Conservation (phyloP, 2,329 filamentous ascomycete species). For the Hymenoscyphus occultus region DNA sequence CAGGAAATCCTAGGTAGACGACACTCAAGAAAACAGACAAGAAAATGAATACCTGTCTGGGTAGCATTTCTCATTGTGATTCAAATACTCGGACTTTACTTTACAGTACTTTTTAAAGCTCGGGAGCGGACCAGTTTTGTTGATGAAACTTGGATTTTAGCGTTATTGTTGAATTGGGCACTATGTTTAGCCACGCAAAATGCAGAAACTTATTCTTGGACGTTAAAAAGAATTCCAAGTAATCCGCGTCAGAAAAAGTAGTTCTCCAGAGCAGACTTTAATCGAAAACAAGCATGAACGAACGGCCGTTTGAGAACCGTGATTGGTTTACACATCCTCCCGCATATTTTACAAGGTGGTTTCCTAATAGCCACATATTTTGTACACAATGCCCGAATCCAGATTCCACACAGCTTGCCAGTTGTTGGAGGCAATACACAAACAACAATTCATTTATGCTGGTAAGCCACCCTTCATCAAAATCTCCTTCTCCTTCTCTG, state of each 20-base stretch:
- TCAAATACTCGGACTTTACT: too few species aligned
- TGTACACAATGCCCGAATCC: slow-evolving; percentile 25
- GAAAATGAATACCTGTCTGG: neutral
- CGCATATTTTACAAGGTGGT: neutral
- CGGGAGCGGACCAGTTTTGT: neutral
- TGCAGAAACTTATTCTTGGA: too few species aligned
- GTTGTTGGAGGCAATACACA: neutral
- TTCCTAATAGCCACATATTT: neutral
- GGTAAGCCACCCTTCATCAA: slow-evolving; percentile 36
- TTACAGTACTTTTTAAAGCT: neutral
- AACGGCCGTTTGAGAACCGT: neutral
- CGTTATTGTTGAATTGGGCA: too few species aligned
- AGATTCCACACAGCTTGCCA: slow-evolving; percentile 7
- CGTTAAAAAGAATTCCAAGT: too few species aligned
- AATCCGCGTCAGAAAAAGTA: too few species aligned
- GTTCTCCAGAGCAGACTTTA: neutral
- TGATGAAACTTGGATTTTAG: too few species aligned
- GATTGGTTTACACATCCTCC: neutral
- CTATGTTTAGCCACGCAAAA: too few species aligned
- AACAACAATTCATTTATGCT: slow-evolving; percentile 2
- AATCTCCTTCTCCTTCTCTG: slow-evolving; percentile 62
- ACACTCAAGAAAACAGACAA: neutral
- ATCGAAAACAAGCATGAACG: neutral
- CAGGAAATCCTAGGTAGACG: neutral
- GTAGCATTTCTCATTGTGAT: neutral